These are phyloP conservation scores for Pontederia crassipes DNA, from an alignment of 176 grass and related monocot genomes.

Conservation along the genomic window DNA sequence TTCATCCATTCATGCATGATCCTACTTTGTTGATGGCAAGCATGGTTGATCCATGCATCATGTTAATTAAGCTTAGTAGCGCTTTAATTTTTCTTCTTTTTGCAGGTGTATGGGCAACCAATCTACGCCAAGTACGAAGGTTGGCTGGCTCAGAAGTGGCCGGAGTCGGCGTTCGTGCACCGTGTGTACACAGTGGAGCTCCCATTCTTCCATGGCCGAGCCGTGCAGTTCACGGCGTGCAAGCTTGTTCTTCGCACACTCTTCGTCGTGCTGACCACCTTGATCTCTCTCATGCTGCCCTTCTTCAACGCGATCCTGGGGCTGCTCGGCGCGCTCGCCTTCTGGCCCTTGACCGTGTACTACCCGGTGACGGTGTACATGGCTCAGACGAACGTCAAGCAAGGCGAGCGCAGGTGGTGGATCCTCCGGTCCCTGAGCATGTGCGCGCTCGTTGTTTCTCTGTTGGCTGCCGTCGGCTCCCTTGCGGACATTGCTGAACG, in stretches of 20 bases:
- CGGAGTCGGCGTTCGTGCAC: slow-evolving; percentile 47
- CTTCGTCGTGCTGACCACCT: slow-evolving; percentile 52
- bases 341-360: slow-evolving; percentile 74
- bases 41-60: no score
- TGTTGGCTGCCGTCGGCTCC: no score
- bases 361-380: slow-evolving; percentile 77
- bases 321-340: slow-evolving; percentile 56
- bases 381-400: slow-evolving; percentile 50
- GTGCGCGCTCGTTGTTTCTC: no score
- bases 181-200: slow-evolving; percentile 38
- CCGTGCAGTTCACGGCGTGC: slow-evolving; percentile 49
- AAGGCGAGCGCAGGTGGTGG: slow-evolving; percentile 47
- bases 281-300: slow-evolving; percentile 64
- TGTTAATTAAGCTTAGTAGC: no score
- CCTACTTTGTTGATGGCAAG: no score
- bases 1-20: background rate
- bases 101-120: slow-evolving; percentile 63
- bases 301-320: slow-evolving; percentile 85
- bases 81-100: background rate
- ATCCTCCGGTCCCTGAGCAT: slow-evolving; percentile 53
- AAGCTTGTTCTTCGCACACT: slow-evolving; percentile 63
- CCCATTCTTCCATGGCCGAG: slow-evolving; percentile 21
- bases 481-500: no score
- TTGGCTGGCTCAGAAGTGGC: slow-evolving; percentile 44
- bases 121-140: slow-evolving; percentile 75